Evolutionary conservation across 148 eudicot species (phyloP), one percentile per base, ranked within the genome.

Genomic region (Camellia sinensis): DNA sequence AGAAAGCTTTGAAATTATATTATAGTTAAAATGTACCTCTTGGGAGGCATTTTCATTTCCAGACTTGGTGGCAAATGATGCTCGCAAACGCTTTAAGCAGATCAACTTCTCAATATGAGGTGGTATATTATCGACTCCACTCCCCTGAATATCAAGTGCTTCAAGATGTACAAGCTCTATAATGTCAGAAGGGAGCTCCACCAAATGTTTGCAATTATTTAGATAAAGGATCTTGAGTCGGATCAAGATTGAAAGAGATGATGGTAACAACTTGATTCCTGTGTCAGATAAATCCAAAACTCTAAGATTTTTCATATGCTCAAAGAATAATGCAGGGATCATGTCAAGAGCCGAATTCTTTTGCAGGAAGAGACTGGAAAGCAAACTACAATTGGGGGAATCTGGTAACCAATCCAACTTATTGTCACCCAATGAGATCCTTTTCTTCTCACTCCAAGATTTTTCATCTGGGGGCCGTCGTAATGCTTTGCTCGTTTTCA

Each of bases 361-460:
- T 19, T 75, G 79, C 2, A 81, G 57, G 46, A 81, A 69, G 56
- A 81, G 83, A 4, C 79, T 81, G 67, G 78, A 81, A 67, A 81
- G 83, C 37, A 7, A 11, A 1, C 13, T 41, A 15, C 79, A 81
- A 45, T 37, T 10, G 7, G 83, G 83, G 14, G 57, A 45, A 53
- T 67, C 67, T 0, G 83, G 73, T n/a, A 81, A 81, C 12, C 5
- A 22, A n/a, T 45, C 6, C 15, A 81, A 68, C 7, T 17, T 10
- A 54, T 75, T 81, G 67, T 75, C 66, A 12, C 48, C 68, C 45
- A 81, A 44, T 18, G 83, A 81, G 79, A 81, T 80, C 67, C 74
- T 65, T 6, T 67, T 46, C 67, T 74, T 80, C 64, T 80, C 59
- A 0, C 0, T 8, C 83, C 83, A 75, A 1, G 1, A 5, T 48